These are phyloP conservation scores for Combretum micranthum DNA, from an alignment of 345 rosid species.

Conservation along the genomic window DNA sequence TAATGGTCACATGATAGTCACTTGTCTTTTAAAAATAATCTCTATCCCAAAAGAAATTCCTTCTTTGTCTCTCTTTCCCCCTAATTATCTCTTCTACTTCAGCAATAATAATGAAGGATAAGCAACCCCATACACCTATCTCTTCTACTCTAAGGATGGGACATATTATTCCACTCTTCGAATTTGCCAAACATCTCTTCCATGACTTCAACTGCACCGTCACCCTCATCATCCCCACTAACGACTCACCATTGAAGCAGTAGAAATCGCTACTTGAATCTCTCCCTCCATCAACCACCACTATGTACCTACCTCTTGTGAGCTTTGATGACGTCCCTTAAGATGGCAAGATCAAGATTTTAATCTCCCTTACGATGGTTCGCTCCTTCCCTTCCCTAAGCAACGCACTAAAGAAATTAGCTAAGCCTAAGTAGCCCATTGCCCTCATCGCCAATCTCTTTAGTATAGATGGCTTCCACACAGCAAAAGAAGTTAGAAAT, in stretches of 20 bases:
- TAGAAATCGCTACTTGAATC: slow-evolving; percentile 35
- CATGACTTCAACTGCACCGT: slow-evolving; percentile 29
- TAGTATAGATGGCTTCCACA: slow-evolving; percentile 60
- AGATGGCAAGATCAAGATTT: slow-evolving; percentile 27
- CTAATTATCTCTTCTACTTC: background rate
- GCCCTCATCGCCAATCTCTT: slow-evolving; percentile 56
- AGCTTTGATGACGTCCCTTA: slow-evolving; percentile 33
- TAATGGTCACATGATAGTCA: too few species aligned
- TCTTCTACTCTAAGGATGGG: slow-evolving; percentile 77
- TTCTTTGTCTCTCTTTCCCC: too few species aligned
- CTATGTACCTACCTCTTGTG: slow-evolving; percentile 44
- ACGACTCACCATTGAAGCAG: slow-evolving; percentile 43
- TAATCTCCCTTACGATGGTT: slow-evolving; percentile 37
- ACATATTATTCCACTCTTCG: slow-evolving; percentile 64
- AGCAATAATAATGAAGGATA: slow-evolving; percentile 12
- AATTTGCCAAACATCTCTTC: slow-evolving; percentile 53
- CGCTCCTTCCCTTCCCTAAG: slow-evolving; percentile 50
- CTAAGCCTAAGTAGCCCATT: slow-evolving; percentile 18
- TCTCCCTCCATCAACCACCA: slow-evolving; percentile 41
- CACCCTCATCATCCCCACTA: slow-evolving; percentile 41
- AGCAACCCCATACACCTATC: slow-evolving; percentile 33
- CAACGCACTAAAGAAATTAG: slow-evolving; percentile 19
- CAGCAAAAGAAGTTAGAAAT: slow-evolving; percentile 42
- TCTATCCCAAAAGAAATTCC: too few species aligned
- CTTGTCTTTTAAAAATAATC: too few species aligned